Percentiles rank a stretch among this genome's conserved stretches.
Conservation (phyloP, 768 basidiomycete species). For the Russula ochroleuca region DNA sequence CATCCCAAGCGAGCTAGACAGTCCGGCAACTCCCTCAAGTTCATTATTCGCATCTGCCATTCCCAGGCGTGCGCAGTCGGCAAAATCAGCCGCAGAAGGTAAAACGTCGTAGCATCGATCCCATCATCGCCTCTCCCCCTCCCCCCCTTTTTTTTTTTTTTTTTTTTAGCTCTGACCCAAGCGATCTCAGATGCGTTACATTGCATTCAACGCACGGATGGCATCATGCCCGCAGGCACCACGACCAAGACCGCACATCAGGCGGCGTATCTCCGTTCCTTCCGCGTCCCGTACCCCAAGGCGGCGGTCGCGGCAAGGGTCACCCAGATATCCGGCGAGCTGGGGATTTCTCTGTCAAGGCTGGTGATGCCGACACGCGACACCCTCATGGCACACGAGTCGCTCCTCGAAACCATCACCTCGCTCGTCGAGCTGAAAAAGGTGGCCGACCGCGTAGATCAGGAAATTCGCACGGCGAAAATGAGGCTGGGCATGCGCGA, state of each 20-base stretch:
- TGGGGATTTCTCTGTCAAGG: conserved; percentile 64
- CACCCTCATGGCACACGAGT: conserved; percentile 70
- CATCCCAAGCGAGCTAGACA: conserved; percentile 37
- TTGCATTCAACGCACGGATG: conserved; percentile 70
- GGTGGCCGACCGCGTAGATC: conserved; percentile 77
- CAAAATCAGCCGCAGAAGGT: conserved; percentile 62
- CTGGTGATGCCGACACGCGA: conserved; percentile 93
- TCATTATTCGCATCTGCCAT: conserved; percentile 21
- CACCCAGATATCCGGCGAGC: conserved; percentile 67
- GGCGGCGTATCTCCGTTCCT: conserved; percentile 80
- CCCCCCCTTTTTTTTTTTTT: not conserved
- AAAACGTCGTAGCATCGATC: conserved; percentile 19
- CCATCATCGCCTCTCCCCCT: not conserved
- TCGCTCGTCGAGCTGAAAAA: conserved; percentile 87
- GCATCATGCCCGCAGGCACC: conserved; percentile 44
- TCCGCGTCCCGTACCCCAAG: conserved; percentile 79
- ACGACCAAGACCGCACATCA: conserved; percentile 73
- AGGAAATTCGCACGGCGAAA: conserved; percentile 72
- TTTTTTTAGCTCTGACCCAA: conserved; percentile 23
- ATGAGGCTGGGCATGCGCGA: conserved; percentile 53
- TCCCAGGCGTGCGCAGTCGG: conserved; percentile 39
- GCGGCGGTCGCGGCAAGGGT: conserved; percentile 70
- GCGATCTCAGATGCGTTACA: conserved; percentile 53
- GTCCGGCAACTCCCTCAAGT: conserved; percentile 46
- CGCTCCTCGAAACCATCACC: conserved; percentile 64